phyloP scores from a whole-genome alignment of 257 asterid species.

The Eucommia ulmoides region DNA sequence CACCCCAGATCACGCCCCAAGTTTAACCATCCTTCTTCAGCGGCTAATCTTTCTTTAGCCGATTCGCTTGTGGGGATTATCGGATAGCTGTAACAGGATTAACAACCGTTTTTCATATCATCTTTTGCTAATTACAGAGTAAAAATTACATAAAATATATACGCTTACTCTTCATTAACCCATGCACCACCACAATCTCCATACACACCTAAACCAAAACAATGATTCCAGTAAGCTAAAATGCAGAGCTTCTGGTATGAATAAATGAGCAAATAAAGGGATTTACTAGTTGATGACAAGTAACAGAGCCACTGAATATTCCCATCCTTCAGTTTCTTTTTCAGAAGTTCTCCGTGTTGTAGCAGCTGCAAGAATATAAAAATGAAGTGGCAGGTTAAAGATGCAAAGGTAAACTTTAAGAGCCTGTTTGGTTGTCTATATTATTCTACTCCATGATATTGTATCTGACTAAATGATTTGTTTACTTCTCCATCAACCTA shows the following conservation, averaged over 20 bases:
- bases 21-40: slow-evolving; percentile 72
- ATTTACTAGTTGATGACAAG: slow-evolving; percentile 79
- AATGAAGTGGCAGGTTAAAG: background rate
- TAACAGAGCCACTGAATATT: slow-evolving; percentile 63
- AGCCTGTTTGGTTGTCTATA: too few relatives aligned
- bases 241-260: too few relatives aligned
- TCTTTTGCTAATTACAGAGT: too few relatives aligned
- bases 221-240: too few relatives aligned
- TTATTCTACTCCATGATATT: too few relatives aligned
- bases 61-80: slow-evolving; percentile 31
- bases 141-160: too few relatives aligned
- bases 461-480: too few relatives aligned
- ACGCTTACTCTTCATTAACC: slow-evolving; percentile 79
- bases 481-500: too few relatives aligned
- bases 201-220: slow-evolving; percentile 57
- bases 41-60: slow-evolving; percentile 48
- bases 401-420: too few relatives aligned
- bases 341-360: slow-evolving; percentile 31
- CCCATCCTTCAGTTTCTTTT: slow-evolving; percentile 40
- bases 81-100: slow-evolving; percentile 40
- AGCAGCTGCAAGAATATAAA: slow-evolving; percentile 35
- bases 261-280: too few relatives aligned
- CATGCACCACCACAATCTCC: slow-evolving; percentile 82
- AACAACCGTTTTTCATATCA: too few relatives aligned
- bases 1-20: slow-evolving; percentile 43